Conservation (phyloP, 78 protist genomes). For the Diacronema lutheri region DNA sequence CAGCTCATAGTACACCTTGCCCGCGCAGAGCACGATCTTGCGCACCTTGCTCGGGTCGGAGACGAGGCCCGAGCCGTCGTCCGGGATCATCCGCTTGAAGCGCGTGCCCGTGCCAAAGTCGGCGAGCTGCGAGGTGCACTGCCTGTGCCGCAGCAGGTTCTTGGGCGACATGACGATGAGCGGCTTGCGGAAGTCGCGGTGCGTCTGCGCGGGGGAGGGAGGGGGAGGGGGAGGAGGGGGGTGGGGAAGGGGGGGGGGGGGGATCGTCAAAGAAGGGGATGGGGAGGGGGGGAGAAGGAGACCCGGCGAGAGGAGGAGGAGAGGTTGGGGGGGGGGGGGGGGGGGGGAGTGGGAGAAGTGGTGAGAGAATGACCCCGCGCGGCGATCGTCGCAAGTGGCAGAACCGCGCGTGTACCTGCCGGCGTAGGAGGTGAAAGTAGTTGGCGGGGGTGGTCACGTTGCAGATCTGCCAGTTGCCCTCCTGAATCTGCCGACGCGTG, state of each 20-base stretch:
- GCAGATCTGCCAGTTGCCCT: conserved; percentile 33
- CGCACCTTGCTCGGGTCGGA: conserved; percentile 49
- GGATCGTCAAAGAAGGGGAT: no score
- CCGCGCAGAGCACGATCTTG: conserved; percentile 84
- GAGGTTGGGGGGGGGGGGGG: no score
- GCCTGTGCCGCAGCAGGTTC: conserved; percentile 62
- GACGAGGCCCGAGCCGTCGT: background rate
- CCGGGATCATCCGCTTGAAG: conserved; percentile 64
- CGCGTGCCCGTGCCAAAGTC: conserved; percentile 68
- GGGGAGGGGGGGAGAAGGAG: no score
- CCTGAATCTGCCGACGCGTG: background rate
- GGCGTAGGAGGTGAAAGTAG: conserved; percentile 94
- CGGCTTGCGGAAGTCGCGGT: conserved; percentile 94
- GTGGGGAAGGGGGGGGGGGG: no score
- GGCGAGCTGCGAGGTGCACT: conserved; percentile 36
- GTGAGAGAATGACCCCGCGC: no score
- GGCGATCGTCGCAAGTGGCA: no score
- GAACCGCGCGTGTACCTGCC: no score
- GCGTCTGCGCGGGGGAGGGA: conserved; percentile 71
- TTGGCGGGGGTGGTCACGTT: conserved; percentile 92
- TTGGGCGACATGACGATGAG: conserved; percentile 84
- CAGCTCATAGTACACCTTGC: conserved; percentile 79
- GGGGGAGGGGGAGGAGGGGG: no score
- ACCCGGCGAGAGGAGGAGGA: no score
- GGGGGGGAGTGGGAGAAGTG: no score